Conservation (phyloP, 495 filamentous ascomycete species). For the Extremus antarcticus region DNA sequence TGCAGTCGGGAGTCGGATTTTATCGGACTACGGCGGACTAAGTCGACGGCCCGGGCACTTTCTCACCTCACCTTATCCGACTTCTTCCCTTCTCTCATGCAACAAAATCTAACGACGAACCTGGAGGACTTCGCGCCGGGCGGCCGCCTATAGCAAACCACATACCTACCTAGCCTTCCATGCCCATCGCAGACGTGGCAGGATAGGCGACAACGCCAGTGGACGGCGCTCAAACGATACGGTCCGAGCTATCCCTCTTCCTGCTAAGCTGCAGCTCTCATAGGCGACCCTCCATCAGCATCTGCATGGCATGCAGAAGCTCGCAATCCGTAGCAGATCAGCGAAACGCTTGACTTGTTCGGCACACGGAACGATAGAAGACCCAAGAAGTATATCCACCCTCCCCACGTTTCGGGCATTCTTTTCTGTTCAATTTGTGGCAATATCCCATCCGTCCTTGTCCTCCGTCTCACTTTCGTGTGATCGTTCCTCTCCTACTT, state of each 20-base stretch:
- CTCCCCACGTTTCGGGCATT: constrained; percentile 18
- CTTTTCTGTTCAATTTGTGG: not conserved
- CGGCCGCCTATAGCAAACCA: too few relatives aligned
- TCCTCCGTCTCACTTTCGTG: constrained; percentile 7
- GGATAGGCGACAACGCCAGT: too few relatives aligned
- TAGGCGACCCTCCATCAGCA: not conserved
- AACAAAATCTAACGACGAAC: not conserved
- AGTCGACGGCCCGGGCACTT: too few relatives aligned
- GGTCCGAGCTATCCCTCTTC: too few relatives aligned
- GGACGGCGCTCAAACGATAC: too few relatives aligned
- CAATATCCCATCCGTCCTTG: constrained; percentile 7
- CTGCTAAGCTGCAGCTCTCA: too few relatives aligned
- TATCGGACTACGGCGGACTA: too few relatives aligned
- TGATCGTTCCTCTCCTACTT: not conserved
- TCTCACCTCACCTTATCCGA: not conserved
- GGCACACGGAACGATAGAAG: not conserved
- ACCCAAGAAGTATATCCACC: constrained; percentile 13
- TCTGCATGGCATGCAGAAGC: not conserved
- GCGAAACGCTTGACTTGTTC: too few relatives aligned
- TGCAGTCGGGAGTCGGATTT: not conserved
- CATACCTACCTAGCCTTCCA: too few relatives aligned
- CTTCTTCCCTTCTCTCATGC: not conserved
- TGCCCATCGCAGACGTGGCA: too few relatives aligned
- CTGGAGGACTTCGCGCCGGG: too few relatives aligned
- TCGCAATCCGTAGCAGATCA: too few relatives aligned